Evolutionary conservation across 169 alveolate species (phyloP).

Genomic region (Eimeria maxima): DNA sequence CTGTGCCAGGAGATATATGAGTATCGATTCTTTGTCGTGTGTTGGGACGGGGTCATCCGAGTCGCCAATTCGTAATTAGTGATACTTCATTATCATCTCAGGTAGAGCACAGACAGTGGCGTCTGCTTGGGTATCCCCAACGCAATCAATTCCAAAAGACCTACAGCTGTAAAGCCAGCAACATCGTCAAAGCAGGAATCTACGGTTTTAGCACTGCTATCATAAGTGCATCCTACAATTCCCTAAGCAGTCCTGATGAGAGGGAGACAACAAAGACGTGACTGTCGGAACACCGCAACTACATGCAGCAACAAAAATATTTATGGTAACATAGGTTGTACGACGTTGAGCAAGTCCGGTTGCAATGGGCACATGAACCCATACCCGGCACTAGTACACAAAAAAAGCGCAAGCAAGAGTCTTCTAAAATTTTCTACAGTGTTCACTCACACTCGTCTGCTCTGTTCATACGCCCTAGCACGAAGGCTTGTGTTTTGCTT

Average conservation of each 20-base stretch:
- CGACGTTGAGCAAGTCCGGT: too few relatives aligned
- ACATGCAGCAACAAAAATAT: neutral
- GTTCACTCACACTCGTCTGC: neutral
- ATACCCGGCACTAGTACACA: too few relatives aligned
- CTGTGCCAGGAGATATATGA: too few relatives aligned
- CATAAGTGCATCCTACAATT: neutral
- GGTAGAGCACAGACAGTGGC: neutral
- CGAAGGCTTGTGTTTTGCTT: too few relatives aligned
- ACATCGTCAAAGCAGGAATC: neutral
- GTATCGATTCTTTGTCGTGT: neutral
- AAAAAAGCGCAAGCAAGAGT: neutral
- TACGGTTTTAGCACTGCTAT: neutral
- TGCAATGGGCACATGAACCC: too few relatives aligned
- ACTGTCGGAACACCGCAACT: neutral
- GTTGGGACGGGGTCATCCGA: neutral
- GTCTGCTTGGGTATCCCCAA: neutral
- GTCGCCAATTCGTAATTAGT: neutral
- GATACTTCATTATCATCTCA: neutral
- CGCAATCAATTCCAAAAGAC: neutral
- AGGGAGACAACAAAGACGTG: neutral
- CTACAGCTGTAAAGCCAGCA: neutral
- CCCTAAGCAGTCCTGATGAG: neutral
- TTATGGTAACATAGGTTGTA: too few relatives aligned
- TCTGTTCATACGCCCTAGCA: too few relatives aligned
- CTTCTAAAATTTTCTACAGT: neutral